Base-by-base conservation (phyloP, 2,329 filamentous ascomycete species). In the Aquanectria penicillioides region DNA sequence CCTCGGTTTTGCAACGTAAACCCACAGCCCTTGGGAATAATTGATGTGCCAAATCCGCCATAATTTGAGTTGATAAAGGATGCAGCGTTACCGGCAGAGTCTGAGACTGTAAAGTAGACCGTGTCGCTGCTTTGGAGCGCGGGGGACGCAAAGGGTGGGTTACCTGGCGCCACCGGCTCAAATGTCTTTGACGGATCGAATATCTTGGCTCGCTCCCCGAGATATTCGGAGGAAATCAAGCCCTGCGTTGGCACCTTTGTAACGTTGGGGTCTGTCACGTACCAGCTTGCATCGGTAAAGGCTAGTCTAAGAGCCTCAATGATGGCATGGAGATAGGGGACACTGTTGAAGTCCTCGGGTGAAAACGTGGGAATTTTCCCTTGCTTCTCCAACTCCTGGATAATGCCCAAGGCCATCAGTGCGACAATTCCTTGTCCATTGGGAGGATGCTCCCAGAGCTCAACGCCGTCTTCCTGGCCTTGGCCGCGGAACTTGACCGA, bases 51-150 rank as follows among this genome's bases (percentile, higher is more conserved):
- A 75, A 98, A 94, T 0, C 92, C 93, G 53, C 85, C 89, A 77
- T 94, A 98, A 81, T 94, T 96, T 77, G 90, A 94, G 83, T 97
- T 98, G 80, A 98, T 98, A 79, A 98, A 97, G 18, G 91, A 95
- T 50, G 95, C 94, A 28, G 91, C 94, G 76, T 98, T 98, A 51
- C 95, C 95, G 26, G 87, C 80, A 1, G 81, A 77, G 78, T 98
- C 95, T 0, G 93, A 90, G 10, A 90, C 90, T 55, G 90, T 88
- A 72, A 98, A 97, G 80, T 98, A 98, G 23, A 98, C 95, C 0
- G 95, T 98, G 75, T 99, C 95, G 74, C 90, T 91, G 76, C 91
- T 90, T 62, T 89, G 89, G 60, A 96, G 87, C 0, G 94, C 94
- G 0, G 93, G 93, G 2, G 73, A 92, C 2, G 67, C 56, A 28